These are phyloP conservation scores for Colletotrichum orchidophilum DNA, from an alignment of 2,329 filamentous ascomycete species.

Conservation along the genomic window DNA sequence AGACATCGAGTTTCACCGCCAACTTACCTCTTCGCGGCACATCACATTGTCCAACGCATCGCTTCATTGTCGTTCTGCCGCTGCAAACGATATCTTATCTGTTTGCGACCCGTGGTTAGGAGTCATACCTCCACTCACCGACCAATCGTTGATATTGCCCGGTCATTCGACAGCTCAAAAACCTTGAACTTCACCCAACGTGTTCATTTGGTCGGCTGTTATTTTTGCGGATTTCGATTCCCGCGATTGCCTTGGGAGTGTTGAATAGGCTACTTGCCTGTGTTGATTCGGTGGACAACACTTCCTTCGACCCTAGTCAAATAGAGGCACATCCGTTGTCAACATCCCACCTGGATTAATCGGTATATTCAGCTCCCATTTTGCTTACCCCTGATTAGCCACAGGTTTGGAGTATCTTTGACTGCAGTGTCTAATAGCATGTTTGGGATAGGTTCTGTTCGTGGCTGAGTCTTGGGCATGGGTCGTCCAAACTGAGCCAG, in stretches of 20 bases:
- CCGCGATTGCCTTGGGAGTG: too few species aligned
- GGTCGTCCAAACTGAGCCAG: background rate
- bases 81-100: background rate
- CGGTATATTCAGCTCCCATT: too few species aligned
- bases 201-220: too few species aligned
- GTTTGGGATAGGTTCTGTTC: background rate
- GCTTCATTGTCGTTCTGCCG: background rate
- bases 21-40: too few species aligned
- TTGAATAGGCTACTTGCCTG: background rate
- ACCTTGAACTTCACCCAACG: too few species aligned
- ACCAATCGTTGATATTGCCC: background rate
- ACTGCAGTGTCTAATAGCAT: background rate
- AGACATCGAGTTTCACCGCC: background rate
- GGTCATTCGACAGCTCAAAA: too few species aligned
- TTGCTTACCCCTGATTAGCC: background rate
- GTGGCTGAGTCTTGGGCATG: conserved; percentile 8
- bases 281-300: background rate
- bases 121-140: background rate
- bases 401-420: background rate
- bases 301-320: background rate
- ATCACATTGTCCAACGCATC: background rate
- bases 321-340: background rate
- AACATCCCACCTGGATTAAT: background rate
- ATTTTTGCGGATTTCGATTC: background rate
- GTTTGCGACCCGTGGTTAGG: background rate